phyloP scores from a whole-genome alignment of 768 basidiomycete genomes.

The Boletus fagicola region DNA sequence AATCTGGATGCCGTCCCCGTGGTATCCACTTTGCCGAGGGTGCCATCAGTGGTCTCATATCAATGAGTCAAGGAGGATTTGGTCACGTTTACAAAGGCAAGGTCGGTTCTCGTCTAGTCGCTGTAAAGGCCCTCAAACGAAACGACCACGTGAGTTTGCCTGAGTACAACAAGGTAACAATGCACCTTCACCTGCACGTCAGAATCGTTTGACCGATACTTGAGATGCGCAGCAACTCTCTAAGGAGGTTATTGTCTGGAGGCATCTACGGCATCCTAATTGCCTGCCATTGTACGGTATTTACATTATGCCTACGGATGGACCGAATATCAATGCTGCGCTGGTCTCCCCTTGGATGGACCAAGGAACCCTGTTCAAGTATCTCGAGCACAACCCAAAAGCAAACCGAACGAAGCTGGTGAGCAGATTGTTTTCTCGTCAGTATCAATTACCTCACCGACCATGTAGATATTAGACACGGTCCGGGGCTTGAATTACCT shows the following conservation, averaged over 20 bases:
- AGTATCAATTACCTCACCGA: neutral
- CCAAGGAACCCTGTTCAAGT: constrained; percentile 31
- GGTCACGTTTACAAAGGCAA: constrained; percentile 23
- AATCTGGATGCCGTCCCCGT: constrained; percentile 20
- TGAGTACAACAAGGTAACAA: constrained; percentile 20
- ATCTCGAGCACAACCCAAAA: constrained; percentile 26
- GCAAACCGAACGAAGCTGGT: constrained; percentile 34
- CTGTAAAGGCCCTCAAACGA: constrained; percentile 24
- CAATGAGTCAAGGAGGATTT: constrained; percentile 19
- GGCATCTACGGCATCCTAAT: constrained; percentile 34
- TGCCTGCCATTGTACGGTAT: constrained; percentile 38
- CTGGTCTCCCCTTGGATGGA: constrained; percentile 44
- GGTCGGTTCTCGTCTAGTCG: constrained; percentile 23
- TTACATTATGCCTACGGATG: constrained; percentile 17
- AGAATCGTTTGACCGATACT: neutral
- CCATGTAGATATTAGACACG: constrained; percentile 40
- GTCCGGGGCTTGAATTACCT: constrained; percentile 44
- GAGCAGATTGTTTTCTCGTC: constrained; percentile 9
- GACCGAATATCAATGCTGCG: constrained; percentile 13
- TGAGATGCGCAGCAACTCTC: constrained; percentile 19
- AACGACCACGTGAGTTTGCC: neutral
- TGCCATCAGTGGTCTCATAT: constrained; percentile 7
- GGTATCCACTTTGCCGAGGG: constrained; percentile 9
- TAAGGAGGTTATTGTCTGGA: constrained; percentile 37
- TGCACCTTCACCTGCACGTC: neutral